Evolutionary conservation across 192 early-diverging fungal species (phyloP).

Genomic region (Pecoramyces ruminantium): DNA sequence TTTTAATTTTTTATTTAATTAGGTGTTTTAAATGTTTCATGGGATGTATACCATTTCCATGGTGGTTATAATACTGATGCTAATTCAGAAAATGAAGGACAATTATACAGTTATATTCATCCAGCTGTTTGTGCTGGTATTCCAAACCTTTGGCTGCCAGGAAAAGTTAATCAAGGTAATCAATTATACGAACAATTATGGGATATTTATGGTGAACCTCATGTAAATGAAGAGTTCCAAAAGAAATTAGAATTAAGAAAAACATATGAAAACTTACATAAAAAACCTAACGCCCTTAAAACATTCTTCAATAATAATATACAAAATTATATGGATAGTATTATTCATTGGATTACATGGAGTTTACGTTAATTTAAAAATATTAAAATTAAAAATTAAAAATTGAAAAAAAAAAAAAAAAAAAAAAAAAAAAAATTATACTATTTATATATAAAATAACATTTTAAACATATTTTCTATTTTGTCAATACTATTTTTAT

Average conservation of each 20-base stretch:
- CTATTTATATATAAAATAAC: too few species aligned
- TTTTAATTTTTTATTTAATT: too few species aligned
- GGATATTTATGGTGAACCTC: not conserved
- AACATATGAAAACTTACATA: not conserved
- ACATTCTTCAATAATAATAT: not conserved
- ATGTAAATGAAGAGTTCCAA: not conserved
- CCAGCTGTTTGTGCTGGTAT: not conserved
- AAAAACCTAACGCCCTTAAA: not conserved
- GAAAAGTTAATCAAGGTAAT: not conserved
- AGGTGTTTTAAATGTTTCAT: not conserved
- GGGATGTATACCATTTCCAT: not conserved
- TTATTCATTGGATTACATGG: not conserved
- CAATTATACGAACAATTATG: not conserved
- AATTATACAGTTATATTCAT: not conserved
- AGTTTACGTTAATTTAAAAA: not conserved
- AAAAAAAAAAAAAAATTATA: too few species aligned
- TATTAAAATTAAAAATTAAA: too few species aligned
- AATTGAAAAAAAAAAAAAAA: too few species aligned
- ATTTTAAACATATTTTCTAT: too few species aligned
- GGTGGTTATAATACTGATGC: not conserved
- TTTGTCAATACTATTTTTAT: too few species aligned
- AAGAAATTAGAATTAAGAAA: not conserved
- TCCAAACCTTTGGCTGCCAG: not conserved
- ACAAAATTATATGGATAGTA: not conserved
- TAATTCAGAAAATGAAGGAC: not conserved